These are phyloP conservation scores for Neophaeococcomyces aloes DNA, from an alignment of 2,329 filamentous ascomycete species.

Conservation along the genomic window DNA sequence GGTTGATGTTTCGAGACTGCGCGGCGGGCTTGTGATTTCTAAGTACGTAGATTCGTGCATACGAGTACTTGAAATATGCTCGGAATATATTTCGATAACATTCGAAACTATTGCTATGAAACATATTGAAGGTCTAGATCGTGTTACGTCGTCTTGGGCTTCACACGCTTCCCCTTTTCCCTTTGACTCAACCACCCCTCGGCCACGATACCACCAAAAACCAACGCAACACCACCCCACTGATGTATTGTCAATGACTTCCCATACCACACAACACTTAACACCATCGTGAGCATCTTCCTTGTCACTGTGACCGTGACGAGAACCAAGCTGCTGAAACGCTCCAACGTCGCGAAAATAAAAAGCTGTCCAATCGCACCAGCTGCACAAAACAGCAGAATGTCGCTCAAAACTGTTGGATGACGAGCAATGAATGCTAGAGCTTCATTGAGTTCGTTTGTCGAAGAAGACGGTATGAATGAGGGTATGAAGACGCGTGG, in stretches of 20 bases:
- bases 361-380: constrained; percentile 93
- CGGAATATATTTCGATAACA: no score
- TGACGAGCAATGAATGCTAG: constrained; percentile 69
- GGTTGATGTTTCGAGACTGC: no score
- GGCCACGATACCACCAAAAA: constrained; percentile 90
- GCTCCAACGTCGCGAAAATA: constrained; percentile 90
- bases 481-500: constrained; percentile 59
- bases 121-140: no score
- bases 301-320: constrained; percentile 95
- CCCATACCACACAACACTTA: constrained; percentile 90
- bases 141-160: constrained; percentile 28
- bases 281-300: constrained; percentile 99
- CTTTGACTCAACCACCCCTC: constrained; percentile 70
- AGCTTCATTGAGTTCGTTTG: constrained; percentile 68
- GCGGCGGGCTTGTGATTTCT: no score
- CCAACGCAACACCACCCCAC: constrained; percentile 81
- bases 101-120: no score
- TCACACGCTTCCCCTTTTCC: constrained; percentile 75
- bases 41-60: no score
- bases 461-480: constrained; percentile 41
- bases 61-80: no score
- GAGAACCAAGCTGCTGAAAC: constrained; percentile 81
- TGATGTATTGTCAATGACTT: constrained; percentile 80
- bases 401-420: constrained; percentile 73
- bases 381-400: constrained; percentile 79